phyloP scores from a whole-genome alignment of 331 rosid genomes.

The Stylosanthes scabra region DNA sequence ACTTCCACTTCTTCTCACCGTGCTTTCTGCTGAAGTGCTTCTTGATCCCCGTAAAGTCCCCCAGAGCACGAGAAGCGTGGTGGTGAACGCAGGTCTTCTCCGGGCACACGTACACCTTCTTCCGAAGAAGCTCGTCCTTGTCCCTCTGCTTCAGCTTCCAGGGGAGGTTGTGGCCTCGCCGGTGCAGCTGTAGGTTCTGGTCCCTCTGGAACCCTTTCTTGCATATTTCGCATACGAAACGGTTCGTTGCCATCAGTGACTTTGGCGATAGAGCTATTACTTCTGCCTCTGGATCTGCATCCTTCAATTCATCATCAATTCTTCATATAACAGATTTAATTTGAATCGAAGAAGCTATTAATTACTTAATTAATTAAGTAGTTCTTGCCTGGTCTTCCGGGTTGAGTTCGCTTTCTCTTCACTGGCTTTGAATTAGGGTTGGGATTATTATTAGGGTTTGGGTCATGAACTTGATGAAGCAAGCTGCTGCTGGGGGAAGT shows the following conservation, averaged over 20 bases:
- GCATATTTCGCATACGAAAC: slow-evolving; percentile 90
- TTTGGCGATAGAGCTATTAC: slow-evolving; percentile 86
- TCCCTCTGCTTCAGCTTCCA: slow-evolving; percentile 85
- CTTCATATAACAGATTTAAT: neutral
- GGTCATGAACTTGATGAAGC: slow-evolving; percentile 37
- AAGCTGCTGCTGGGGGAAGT: slow-evolving; percentile 6
- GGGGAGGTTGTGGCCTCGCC: slow-evolving; percentile 90
- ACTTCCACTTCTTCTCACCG: slow-evolving; percentile 97
- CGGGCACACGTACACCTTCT: slow-evolving; percentile 92
- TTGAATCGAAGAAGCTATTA: too few species aligned
- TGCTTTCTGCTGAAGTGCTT: slow-evolving; percentile 92
- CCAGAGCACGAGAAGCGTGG: slow-evolving; percentile 80
- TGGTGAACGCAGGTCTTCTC: slow-evolving; percentile 86
- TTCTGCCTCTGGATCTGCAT: slow-evolving; percentile 91
- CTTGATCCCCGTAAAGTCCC: slow-evolving; percentile 94
- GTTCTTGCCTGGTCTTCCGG: slow-evolving; percentile 90
- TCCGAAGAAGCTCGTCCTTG: slow-evolving; percentile 59
- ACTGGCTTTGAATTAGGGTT: slow-evolving; percentile 58
- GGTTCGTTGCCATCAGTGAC: slow-evolving; percentile 87
- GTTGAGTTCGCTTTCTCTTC: slow-evolving; percentile 80
- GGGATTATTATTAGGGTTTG: slow-evolving; percentile 52
- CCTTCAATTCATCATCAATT: neutral
- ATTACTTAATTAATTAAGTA: neutral
- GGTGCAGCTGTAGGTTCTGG: slow-evolving; percentile 92
- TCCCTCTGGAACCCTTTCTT: slow-evolving; percentile 91